Evolutionary conservation across 768 basidiomycete species (phyloP).

Genomic region (Hydnomerulius pinastri): DNA sequence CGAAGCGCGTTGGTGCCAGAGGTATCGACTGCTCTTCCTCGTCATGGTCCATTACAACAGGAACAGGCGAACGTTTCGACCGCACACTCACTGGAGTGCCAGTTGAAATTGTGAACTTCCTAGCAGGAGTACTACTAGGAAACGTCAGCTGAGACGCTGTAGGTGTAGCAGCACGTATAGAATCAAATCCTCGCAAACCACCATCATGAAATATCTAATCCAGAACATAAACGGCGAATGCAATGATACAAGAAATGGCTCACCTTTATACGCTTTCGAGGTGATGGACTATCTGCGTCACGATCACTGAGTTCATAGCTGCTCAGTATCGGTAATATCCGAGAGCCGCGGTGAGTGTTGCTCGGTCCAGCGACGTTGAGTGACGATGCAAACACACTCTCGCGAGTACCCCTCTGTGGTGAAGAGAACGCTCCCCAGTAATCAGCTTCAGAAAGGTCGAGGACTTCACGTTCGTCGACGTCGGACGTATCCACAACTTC

Average conservation of each 20-base stretch:
- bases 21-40: not conserved
- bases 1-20: not conserved
- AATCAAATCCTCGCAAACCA: not conserved
- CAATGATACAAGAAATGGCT: not conserved
- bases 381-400: not conserved
- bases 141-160: not conserved
- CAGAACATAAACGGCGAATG: slow-evolving; percentile 10
- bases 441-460: slow-evolving; percentile 23
- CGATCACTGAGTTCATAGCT: slow-evolving; percentile 5
- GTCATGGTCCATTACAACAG: not conserved
- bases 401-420: not conserved
- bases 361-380: not conserved
- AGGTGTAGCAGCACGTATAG: not conserved
- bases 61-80: not conserved
- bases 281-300: slow-evolving; percentile 25
- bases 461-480: slow-evolving; percentile 54
- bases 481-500: slow-evolving; percentile 68
- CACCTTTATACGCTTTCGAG: slow-evolving; percentile 42
- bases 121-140: not conserved
- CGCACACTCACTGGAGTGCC: not conserved
- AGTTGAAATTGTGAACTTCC: not conserved
- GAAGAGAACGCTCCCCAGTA: not conserved
- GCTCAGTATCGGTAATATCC: not conserved
- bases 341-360: not conserved
- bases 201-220: slow-evolving; percentile 20